Evolutionary conservation across 1,284 basidiomycete genomes (phyloP).

Genomic region (Coriolopsis trogii): DNA sequence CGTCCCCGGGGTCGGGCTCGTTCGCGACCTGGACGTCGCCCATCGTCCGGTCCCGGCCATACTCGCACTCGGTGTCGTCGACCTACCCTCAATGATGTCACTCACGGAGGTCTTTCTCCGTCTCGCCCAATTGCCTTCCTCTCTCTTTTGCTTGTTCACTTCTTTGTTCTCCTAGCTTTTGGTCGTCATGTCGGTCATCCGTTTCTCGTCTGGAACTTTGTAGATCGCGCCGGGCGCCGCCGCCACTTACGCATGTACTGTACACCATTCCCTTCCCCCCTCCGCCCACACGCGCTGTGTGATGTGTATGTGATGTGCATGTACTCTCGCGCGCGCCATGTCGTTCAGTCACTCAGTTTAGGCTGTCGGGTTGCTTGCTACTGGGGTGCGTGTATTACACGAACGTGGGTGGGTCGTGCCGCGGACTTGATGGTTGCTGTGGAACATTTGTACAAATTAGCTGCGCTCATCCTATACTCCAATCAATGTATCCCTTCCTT

Average conservation of each 20-base stretch:
- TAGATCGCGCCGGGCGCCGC: constrained; percentile 6
- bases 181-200: background rate
- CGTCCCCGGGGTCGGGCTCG: constrained; percentile 10
- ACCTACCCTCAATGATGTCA: constrained; percentile 11
- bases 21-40: constrained; percentile 22
- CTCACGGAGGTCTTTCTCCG: background rate
- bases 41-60: constrained; percentile 12
- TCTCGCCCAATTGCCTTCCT: too few relatives aligned
- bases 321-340: too few relatives aligned
- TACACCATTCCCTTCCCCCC: background rate
- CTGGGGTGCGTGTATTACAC: too few relatives aligned
- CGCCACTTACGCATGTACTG: background rate
- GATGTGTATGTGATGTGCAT: too few relatives aligned
- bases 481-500: constrained; percentile 12
- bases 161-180: background rate
- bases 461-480: constrained; percentile 10
- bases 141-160: too few relatives aligned
- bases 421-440: constrained; percentile 12
- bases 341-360: too few relatives aligned
- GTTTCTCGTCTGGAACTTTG: background rate
- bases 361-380: too few relatives aligned
- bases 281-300: background rate
- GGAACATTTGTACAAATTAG: constrained; percentile 21
- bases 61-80: constrained; percentile 11
- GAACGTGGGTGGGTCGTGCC: constrained; percentile 1